phyloP scores from a whole-genome alignment of 2,329 filamentous ascomycete genomes.

The Aspergillus transmontanensis region DNA sequence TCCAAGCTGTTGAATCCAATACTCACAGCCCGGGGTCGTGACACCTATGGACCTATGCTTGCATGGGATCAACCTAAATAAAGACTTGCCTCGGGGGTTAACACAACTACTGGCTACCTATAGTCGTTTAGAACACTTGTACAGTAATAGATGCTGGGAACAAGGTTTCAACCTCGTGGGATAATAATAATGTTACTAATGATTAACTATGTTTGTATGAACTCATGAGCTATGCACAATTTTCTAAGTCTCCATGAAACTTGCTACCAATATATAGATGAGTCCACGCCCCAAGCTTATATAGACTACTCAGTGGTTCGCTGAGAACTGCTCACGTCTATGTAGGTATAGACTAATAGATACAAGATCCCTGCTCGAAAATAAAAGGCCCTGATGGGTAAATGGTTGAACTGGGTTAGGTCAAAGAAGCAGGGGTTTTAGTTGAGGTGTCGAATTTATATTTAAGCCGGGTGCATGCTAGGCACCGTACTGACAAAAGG shows the following conservation, averaged over 20 bases:
- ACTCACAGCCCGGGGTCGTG: constrained; percentile 4
- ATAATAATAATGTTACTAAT: background rate
- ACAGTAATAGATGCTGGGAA: background rate
- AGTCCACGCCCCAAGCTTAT: background rate
- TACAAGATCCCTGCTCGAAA: background rate
- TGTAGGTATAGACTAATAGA: background rate
- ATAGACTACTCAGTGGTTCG: background rate
- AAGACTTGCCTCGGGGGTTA: background rate
- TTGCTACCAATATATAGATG: background rate
- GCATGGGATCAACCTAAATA: background rate
- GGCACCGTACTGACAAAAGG: background rate
- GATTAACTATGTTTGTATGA: background rate
- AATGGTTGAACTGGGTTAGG: background rate
- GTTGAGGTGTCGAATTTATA: background rate
- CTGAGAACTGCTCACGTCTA: background rate
- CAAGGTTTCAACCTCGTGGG: background rate
- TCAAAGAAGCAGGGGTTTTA: background rate
- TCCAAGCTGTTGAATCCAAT: constrained; percentile 6
- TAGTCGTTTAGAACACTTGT: background rate
- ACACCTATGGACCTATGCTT: background rate
- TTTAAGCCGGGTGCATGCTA: background rate
- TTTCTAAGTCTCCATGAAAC: background rate
- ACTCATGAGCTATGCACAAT: background rate
- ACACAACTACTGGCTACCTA: background rate
- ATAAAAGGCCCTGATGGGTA: background rate